Conservation (phyloP, 768 basidiomycete genomes). For the Coprinopsis strossmayeri region DNA sequence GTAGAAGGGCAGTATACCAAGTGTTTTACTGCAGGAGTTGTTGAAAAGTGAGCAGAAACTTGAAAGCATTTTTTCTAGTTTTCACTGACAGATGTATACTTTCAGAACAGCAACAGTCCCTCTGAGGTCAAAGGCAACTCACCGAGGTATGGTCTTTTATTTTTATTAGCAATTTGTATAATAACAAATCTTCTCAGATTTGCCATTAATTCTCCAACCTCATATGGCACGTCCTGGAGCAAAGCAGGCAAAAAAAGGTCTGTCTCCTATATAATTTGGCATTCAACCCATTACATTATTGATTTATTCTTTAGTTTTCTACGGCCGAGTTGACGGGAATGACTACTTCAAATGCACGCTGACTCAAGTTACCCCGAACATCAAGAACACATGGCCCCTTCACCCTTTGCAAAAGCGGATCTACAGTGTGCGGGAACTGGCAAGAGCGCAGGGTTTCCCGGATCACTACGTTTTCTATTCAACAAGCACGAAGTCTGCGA, state of each 20-base stretch:
- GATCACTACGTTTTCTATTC: slow-evolving; percentile 63
- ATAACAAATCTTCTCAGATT: slow-evolving; percentile 22
- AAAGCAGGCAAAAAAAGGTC: slow-evolving; percentile 21
- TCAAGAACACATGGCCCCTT: slow-evolving; percentile 37
- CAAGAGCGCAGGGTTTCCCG: slow-evolving; percentile 75
- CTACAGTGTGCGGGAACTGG: slow-evolving; percentile 58
- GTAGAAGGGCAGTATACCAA: slow-evolving; percentile 56
- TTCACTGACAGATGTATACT: too few species aligned
- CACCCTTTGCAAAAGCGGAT: slow-evolving; percentile 70
- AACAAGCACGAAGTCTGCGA: slow-evolving; percentile 24
- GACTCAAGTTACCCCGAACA: slow-evolving; percentile 47
- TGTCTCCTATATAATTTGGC: slow-evolving; percentile 11
- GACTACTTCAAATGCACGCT: slow-evolving; percentile 58
- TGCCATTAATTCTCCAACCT: slow-evolving; percentile 35
- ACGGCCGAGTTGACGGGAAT: slow-evolving; percentile 47
- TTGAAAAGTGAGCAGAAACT: slow-evolving; percentile 46
- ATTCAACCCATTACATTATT: neutral
- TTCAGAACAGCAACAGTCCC: slow-evolving; percentile 50
- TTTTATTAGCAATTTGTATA: neutral
- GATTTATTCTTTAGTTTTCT: slow-evolving; percentile 33
- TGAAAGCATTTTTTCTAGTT: too few species aligned
- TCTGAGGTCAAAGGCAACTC: slow-evolving; percentile 41
- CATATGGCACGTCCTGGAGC: slow-evolving; percentile 22
- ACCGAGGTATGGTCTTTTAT: slow-evolving; percentile 33
- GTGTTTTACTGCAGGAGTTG: slow-evolving; percentile 28